A percentile compares a stretch with the other conserved stretches of the same genome.
Evolutionary conservation across 208 protist genomes (phyloP).

Genomic region (Crithidia fasciculata): DNA sequence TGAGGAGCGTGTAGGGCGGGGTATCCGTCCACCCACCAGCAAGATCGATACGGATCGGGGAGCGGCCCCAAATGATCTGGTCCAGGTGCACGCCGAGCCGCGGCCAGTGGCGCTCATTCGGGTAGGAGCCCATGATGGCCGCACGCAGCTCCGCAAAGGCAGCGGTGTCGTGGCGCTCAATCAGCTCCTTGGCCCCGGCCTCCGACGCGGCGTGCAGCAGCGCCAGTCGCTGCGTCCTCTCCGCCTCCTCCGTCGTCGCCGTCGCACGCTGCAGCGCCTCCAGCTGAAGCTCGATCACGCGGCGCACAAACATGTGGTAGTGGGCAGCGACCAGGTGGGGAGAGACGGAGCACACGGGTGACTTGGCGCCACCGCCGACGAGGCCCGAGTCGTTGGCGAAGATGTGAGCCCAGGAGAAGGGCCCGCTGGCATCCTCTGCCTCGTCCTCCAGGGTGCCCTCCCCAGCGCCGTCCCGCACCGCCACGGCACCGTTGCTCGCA

Average conservation of each 20-base stretch:
- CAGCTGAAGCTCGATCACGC: conserved; percentile 28
- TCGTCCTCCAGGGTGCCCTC: neutral
- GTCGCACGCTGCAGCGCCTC: conserved; percentile 6
- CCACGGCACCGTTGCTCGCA: neutral
- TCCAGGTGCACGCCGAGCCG: conserved; percentile 36
- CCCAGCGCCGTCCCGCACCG: neutral
- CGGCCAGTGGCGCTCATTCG: conserved; percentile 28
- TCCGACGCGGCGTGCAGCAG: conserved; percentile 12
- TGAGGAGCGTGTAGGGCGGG: conserved; percentile 56
- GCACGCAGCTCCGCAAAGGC: conserved; percentile 33
- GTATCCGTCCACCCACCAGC: conserved; percentile 76
- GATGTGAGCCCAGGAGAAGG: conserved; percentile 1
- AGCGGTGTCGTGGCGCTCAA: conserved; percentile 20
- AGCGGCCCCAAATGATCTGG: conserved; percentile 55
- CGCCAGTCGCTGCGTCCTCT: conserved; percentile 6
- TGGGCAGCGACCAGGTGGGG: conserved; percentile 27
- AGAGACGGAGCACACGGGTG: conserved; percentile 19
- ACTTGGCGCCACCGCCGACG: neutral
- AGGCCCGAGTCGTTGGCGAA: neutral
- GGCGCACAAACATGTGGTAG: conserved; percentile 36
- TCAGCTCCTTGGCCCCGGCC: conserved; percentile 9
- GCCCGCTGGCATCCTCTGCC: neutral
- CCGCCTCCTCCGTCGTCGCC: neutral
- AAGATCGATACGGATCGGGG: conserved; percentile 63
- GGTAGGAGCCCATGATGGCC: conserved; percentile 25